A percentile compares a stretch with the other conserved stretches of the same genome.
Evolutionary conservation across 129 eudicot species (phyloP).

Genomic region (Helichrysum umbraculigerum): DNA sequence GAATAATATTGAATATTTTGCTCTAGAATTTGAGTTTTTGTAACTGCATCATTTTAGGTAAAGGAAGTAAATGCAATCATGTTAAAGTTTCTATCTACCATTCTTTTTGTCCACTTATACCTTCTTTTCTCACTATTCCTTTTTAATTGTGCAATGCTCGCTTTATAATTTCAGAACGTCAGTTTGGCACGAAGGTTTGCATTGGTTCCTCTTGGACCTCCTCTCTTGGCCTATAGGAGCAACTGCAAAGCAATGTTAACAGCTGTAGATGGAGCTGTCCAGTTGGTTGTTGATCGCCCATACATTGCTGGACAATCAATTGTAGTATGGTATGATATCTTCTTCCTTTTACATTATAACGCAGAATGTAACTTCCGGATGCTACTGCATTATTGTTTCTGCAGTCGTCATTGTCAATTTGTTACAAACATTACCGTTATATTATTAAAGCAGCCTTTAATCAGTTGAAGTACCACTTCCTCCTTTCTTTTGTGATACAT

Average conservation of each 20-base stretch:
- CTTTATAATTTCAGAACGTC: conserved; percentile 63
- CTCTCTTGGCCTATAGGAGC: conserved; percentile 84
- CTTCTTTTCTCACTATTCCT: conserved; percentile 1
- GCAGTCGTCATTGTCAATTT: not conserved
- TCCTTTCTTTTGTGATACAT: not conserved
- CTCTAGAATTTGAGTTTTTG: not conserved
- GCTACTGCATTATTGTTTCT: not conserved
- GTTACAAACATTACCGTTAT: not conserved
- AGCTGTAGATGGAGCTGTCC: conserved; percentile 86
- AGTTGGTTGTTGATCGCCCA: conserved; percentile 89
- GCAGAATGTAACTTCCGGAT: not conserved
- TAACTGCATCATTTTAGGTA: not conserved
- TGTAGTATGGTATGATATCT: conserved; percentile 76
- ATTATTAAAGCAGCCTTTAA: not conserved
- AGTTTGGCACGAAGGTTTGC: conserved; percentile 99
- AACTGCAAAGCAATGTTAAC: conserved; percentile 94
- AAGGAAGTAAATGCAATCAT: conserved; percentile 3
- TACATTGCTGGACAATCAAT: conserved; percentile 87
- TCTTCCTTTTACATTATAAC: conserved; percentile 21
- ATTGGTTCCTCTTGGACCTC: conserved; percentile 98
- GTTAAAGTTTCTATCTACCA: conserved; percentile 11
- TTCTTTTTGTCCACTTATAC: conserved; percentile 11
- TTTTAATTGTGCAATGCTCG: conserved; percentile 16
- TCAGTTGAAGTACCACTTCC: not conserved
- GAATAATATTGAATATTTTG: not conserved